These are phyloP conservation scores for Zelonia costaricensis DNA, from an alignment of 208 protist genomes.

Conservation along the genomic window DNA sequence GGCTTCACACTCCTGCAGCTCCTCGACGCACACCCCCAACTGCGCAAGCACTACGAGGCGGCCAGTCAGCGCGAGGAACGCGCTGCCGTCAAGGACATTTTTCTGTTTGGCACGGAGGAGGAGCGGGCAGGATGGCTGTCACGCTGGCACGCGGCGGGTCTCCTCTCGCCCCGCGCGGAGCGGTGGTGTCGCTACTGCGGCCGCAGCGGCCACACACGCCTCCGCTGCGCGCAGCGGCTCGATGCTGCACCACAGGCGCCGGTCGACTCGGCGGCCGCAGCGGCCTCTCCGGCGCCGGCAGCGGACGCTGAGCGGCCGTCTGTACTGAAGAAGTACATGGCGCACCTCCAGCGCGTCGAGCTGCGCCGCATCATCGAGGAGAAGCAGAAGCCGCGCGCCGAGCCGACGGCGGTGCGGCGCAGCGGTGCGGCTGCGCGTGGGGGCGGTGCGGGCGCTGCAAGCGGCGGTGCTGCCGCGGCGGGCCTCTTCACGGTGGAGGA, in stretches of 20 bases:
- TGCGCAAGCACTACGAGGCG: slow-evolving; percentile 38
- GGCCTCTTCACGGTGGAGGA: slow-evolving; percentile 47
- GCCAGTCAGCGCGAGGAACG: slow-evolving; percentile 19
- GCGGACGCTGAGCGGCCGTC: neutral
- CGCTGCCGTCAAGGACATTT: slow-evolving; percentile 21
- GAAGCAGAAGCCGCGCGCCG: slow-evolving; percentile 42
- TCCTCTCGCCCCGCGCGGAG: slow-evolving; percentile 43
- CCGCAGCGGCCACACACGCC: slow-evolving; percentile 61
- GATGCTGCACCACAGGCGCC: neutral
- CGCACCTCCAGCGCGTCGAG: slow-evolving; percentile 75
- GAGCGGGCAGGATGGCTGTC: slow-evolving; percentile 33
- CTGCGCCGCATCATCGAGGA: slow-evolving; percentile 66
- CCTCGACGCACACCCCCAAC: slow-evolving; percentile 48
- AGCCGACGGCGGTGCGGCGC: slow-evolving; percentile 8
- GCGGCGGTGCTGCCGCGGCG: neutral
- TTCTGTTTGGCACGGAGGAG: slow-evolving; percentile 20
- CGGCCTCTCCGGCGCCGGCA: neutral
- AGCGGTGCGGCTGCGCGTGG: neutral
- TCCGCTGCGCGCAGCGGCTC: slow-evolving; percentile 30
- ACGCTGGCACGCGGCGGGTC: slow-evolving; percentile 37
- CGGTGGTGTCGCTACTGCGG: slow-evolving; percentile 81
- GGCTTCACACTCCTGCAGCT: slow-evolving; percentile 81
- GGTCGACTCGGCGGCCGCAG: neutral
- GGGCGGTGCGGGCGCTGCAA: neutral
- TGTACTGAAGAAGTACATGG: slow-evolving; percentile 46